These are phyloP conservation scores for Microthyrium microscopicum DNA, from an alignment of 2,329 filamentous ascomycete species.

Conservation along the genomic window DNA sequence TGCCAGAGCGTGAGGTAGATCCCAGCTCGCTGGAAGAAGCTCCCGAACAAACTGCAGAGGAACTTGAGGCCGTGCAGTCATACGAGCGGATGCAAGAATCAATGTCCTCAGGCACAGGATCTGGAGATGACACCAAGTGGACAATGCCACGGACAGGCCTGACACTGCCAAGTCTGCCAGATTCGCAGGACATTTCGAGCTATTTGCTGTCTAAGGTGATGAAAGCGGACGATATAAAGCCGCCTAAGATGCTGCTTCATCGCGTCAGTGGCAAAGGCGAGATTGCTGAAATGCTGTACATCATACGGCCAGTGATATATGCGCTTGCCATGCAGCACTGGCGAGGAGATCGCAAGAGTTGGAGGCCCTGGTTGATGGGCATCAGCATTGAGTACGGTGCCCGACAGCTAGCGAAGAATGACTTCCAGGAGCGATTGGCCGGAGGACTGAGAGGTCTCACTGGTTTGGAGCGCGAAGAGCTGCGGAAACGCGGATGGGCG, in stretches of 20 bases:
- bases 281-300: constrained; percentile 78
- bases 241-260: constrained; percentile 73
- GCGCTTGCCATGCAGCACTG: constrained; percentile 64
- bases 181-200: constrained; percentile 62
- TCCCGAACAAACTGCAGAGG: constrained; percentile 19
- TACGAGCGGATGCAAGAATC: neutral
- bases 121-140: constrained; percentile 40
- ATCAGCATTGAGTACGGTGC: constrained; percentile 75
- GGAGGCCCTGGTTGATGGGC: constrained; percentile 84
- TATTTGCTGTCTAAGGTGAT: constrained; percentile 84
- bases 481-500: constrained; percentile 72
- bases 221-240: constrained; percentile 92
- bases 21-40: constrained; percentile 41
- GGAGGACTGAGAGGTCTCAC: constrained; percentile 63
- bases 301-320: constrained; percentile 75
- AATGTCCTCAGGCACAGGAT: constrained; percentile 22
- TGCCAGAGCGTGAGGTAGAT: constrained; percentile 73
- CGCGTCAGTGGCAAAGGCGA: constrained; percentile 57
- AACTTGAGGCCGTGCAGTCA: neutral
- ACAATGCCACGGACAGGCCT: constrained; percentile 89
- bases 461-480: constrained; percentile 74
- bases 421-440: constrained; percentile 44
- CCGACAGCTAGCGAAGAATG: constrained; percentile 60
- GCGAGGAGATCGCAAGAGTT: constrained; percentile 57
- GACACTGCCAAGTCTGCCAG: constrained; percentile 67